phyloP scores from a whole-genome alignment of 2,329 filamentous ascomycete species.

The Orbilia oligospora region DNA sequence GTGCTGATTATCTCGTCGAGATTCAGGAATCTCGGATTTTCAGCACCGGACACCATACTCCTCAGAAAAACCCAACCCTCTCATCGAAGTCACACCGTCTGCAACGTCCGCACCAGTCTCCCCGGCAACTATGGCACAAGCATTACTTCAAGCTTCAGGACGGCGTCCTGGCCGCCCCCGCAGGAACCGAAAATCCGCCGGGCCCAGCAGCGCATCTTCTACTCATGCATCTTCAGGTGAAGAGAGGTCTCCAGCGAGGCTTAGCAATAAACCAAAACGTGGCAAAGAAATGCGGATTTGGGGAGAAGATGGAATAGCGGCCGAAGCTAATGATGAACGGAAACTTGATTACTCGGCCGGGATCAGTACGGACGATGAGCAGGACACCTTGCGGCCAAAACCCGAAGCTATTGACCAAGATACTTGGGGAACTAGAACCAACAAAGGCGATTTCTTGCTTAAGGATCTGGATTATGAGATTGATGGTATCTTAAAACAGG shows the following conservation, averaged over 20 bases:
- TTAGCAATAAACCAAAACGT: conserved; percentile 69
- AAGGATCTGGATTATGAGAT: conserved; percentile 96
- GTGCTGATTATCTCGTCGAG: conserved; percentile 4
- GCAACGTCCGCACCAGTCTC: conserved; percentile 73
- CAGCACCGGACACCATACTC: conserved; percentile 9
- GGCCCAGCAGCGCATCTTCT: conserved; percentile 71
- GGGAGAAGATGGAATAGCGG: conserved; percentile 89
- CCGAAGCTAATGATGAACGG: conserved; percentile 82
- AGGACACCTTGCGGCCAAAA: conserved; percentile 70
- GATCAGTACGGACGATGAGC: conserved; percentile 72
- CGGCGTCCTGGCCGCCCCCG: conserved; percentile 62
- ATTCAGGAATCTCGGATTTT: conserved; percentile 1
- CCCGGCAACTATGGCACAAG: conserved; percentile 43
- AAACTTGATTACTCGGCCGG: conserved; percentile 90
- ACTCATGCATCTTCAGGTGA: conserved; percentile 85
- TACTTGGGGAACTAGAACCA: conserved; percentile 86
- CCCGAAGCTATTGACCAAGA: conserved; percentile 82
- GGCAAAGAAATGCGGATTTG: conserved; percentile 91
- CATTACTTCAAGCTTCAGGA: conserved; percentile 78
- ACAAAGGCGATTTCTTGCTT: conserved; percentile 91
- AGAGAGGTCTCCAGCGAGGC: conserved; percentile 73
- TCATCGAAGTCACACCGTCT: conserved; percentile 68
- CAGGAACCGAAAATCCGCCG: conserved; percentile 75
- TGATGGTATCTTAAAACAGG: conserved; percentile 85
- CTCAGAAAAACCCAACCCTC: conserved; percentile 3